Percentiles rank a stretch among this genome's conserved stretches.
phyloP scores from a whole-genome alignment of 176 grass and related monocot genomes.

The Carex cristatella region DNA sequence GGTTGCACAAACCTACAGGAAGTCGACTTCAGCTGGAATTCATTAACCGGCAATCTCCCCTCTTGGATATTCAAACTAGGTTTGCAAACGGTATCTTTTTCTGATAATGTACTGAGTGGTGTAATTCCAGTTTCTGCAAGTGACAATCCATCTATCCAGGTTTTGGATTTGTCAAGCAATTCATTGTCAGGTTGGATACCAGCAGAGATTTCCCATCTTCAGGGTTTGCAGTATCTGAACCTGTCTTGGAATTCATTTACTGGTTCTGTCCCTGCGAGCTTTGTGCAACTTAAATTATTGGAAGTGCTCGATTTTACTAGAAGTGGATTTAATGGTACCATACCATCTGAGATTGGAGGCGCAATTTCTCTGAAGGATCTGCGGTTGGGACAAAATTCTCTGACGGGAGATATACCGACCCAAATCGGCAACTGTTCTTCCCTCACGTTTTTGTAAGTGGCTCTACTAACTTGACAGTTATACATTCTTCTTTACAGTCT shows the following conservation, averaged over 20 bases:
- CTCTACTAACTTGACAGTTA: background rate
- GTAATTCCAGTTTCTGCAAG: slow-evolving; percentile 40
- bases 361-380: slow-evolving; percentile 56
- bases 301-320: slow-evolving; percentile 69
- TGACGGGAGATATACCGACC: slow-evolving; percentile 61
- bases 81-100: slow-evolving; percentile 64
- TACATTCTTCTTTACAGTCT: background rate
- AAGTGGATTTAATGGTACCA: slow-evolving; percentile 57
- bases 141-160: slow-evolving; percentile 40
- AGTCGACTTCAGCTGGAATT: slow-evolving; percentile 78
- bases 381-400: slow-evolving; percentile 59
- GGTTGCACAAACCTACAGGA: slow-evolving; percentile 59
- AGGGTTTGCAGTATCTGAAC: slow-evolving; percentile 56
- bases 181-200: slow-evolving; percentile 79
- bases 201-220: slow-evolving; percentile 39
- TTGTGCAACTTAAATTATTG: slow-evolving; percentile 57
- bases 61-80: slow-evolving; percentile 59
- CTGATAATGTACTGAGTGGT: slow-evolving; percentile 72
- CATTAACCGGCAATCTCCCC: slow-evolving; percentile 61
- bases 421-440: slow-evolving; percentile 66
- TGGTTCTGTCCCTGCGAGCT: slow-evolving; percentile 45
- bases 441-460: slow-evolving; percentile 69
- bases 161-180: slow-evolving; percentile 81
- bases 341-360: slow-evolving; percentile 43
- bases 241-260: slow-evolving; percentile 71